Evolutionary conservation across 768 basidiomycete genomes (phyloP).

Genomic region (Austroboletus eburneus): DNA sequence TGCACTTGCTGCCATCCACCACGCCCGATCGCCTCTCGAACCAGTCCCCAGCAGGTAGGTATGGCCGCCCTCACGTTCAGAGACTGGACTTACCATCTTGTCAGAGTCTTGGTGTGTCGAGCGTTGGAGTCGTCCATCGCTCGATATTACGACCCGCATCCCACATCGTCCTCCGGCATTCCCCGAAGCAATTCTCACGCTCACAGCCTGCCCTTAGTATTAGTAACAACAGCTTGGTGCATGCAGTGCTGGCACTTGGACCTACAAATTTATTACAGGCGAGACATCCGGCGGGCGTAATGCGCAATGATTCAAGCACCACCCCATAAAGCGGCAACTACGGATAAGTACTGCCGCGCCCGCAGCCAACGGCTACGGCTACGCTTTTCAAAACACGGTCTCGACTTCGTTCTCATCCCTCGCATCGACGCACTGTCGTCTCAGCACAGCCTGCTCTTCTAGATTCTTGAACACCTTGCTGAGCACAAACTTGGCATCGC

Average conservation of each 20-base stretch:
- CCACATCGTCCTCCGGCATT: slow-evolving; percentile 22
- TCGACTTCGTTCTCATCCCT: slow-evolving; percentile 21
- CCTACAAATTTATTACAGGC: too few species aligned
- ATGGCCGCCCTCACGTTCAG: not conserved
- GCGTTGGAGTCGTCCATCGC: slow-evolving; percentile 16
- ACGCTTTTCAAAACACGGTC: slow-evolving; percentile 19
- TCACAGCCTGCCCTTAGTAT: slow-evolving; percentile 26
- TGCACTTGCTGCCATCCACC: slow-evolving; percentile 5
- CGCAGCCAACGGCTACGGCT: too few species aligned
- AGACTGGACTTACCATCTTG: slow-evolving; percentile 29
- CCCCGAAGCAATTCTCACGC: slow-evolving; percentile 22
- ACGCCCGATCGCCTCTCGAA: not conserved
- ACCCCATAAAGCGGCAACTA: too few species aligned
- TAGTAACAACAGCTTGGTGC: not conserved
- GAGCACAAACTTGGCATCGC: slow-evolving; percentile 49
- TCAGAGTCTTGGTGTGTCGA: slow-evolving; percentile 16
- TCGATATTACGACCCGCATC: slow-evolving; percentile 1
- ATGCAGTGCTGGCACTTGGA: too few species aligned
- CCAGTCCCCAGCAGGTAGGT: slow-evolving; percentile 1
- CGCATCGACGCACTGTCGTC: slow-evolving; percentile 19
- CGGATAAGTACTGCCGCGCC: too few species aligned
- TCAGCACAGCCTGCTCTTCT: slow-evolving; percentile 46
- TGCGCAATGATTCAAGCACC: too few species aligned
- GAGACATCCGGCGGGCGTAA: too few species aligned
- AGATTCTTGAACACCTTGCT: slow-evolving; percentile 64